phyloP scores from a whole-genome alignment of 148 eudicot species.

The Gaultheria prostrata region DNA sequence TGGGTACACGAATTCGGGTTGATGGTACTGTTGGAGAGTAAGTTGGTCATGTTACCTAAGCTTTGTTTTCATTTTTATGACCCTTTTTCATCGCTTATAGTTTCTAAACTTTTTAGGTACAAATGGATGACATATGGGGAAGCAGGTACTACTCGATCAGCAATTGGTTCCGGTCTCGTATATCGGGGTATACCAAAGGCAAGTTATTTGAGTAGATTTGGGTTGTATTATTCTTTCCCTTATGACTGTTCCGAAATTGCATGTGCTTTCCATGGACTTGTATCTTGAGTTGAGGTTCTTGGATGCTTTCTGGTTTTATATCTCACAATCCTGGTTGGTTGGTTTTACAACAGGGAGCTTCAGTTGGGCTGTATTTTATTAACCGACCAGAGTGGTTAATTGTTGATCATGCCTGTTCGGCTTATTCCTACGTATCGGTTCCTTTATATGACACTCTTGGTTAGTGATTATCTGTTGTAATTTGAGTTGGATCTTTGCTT shows the following conservation, averaged over 20 bases:
- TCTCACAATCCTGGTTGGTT: slow-evolving; percentile 9
- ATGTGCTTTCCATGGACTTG: background rate
- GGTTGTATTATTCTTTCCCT: slow-evolving; percentile 6
- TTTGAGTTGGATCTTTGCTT: slow-evolving; percentile 14
- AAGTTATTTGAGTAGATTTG: slow-evolving; percentile 17
- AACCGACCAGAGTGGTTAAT: slow-evolving; percentile 96
- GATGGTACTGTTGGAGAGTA: slow-evolving; percentile 99
- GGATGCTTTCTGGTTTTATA: background rate
- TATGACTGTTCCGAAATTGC: background rate
- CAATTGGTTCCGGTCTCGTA: slow-evolving; percentile 79
- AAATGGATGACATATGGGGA: slow-evolving; percentile 95
- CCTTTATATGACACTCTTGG: slow-evolving; percentile 95
- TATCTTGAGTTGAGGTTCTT: slow-evolving; percentile 6
- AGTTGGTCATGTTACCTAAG: slow-evolving; percentile 26
- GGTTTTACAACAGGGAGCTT: slow-evolving; percentile 57
- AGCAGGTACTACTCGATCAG: slow-evolving; percentile 72
- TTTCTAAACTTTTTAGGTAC: slow-evolving; percentile 44
- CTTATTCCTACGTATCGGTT: slow-evolving; percentile 81
- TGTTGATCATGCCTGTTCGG: slow-evolving; percentile 95
- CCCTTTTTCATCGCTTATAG: background rate
- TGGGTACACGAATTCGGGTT: slow-evolving; percentile 76
- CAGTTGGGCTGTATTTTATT: slow-evolving; percentile 83
- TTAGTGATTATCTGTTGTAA: slow-evolving; percentile 27
- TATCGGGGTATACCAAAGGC: slow-evolving; percentile 63
- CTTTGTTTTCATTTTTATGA: background rate